These are phyloP conservation scores for Allomyces javanicus DNA, from an alignment of 192 early-diverging fungal species.

Conservation along the genomic window DNA sequence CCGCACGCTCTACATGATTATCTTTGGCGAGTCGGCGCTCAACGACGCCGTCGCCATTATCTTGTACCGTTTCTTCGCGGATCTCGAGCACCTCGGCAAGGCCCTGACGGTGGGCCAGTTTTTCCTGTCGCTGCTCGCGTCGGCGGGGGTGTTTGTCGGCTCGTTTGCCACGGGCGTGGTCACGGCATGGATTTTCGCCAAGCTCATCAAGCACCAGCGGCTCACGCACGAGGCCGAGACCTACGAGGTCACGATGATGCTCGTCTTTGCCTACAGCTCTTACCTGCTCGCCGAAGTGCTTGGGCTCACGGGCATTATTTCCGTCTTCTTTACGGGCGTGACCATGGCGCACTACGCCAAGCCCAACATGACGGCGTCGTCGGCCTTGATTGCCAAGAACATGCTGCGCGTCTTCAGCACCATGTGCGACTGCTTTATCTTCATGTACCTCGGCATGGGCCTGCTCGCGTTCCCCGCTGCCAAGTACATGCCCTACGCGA, in stretches of 20 bases:
- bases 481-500: slow-evolving; percentile 21
- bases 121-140: slow-evolving; percentile 20
- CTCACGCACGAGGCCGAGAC: slow-evolving; percentile 18
- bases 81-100: slow-evolving; percentile 25
- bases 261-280: slow-evolving; percentile 28
- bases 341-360: slow-evolving; percentile 36
- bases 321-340: slow-evolving; percentile 36
- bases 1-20: slow-evolving; percentile 33
- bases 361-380: slow-evolving; percentile 19
- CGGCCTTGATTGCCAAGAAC: slow-evolving; percentile 18
- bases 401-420: slow-evolving; percentile 24
- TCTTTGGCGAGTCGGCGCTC: slow-evolving; percentile 41
- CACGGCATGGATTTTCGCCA: slow-evolving; percentile 26
- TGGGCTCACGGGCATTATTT: slow-evolving; percentile 33
- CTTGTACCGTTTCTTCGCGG: slow-evolving; percentile 37
- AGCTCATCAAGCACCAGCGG: slow-evolving; percentile 35
- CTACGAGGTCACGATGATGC: slow-evolving; percentile 35
- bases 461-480: slow-evolving; percentile 30
- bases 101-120: slow-evolving; percentile 21
- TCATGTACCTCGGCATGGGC: slow-evolving; percentile 38
- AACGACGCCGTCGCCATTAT: slow-evolving; percentile 43
- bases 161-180: slow-evolving; percentile 21
- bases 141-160: slow-evolving; percentile 32
- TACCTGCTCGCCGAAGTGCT: slow-evolving; percentile 34
- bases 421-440: slow-evolving; percentile 35